Base-by-base conservation (phyloP, 306 rosid species). In the Corylus americana region DNA sequence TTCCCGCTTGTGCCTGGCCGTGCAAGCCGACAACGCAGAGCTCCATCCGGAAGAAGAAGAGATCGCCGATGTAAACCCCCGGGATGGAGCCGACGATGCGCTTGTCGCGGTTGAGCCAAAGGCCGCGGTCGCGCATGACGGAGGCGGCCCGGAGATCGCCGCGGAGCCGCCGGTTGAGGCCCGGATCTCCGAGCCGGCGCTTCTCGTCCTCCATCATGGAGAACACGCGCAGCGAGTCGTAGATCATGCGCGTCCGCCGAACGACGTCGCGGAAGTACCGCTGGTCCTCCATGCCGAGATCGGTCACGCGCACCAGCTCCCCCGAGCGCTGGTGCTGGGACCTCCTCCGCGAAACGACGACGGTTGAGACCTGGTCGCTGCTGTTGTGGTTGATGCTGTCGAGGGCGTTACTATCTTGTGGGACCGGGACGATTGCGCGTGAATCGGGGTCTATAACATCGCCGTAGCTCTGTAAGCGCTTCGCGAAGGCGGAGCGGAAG, bases 1-100 rank as follows among this genome's bases (percentile, higher is more conserved):
- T 96, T n/a, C 96, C 99, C 20, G 98, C 98, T 71, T 96, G 98
- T 17, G 92, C 78, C 20, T 93, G 97, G 51, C 98, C 98, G 20
- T 96, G 99, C 64, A 96, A 78, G 8, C 99, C 99, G 50, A 96
- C 94, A 20, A 96, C 97, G 51, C 90, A 87, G 50, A 96, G 68
- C 47, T 96, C 98, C 98, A 96, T 96, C 29, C 98, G 81, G 42
- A 90, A 91, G 20, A 89, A 84, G 81, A 96, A 96, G 31, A 96
- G 62, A 76, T 96, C 99, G 11, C 98, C 99, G 70, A 96, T 78
- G 73, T 87, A 89, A 47, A 96, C 78, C 2, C 99, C 99, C 0
- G 99, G 99, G 31, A 96, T 93, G 0, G 98, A 80, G 37, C 99
- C 99, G 51, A 96, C 97, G 16, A 96, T 93, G 35, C 99, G 78